Conservation (phyloP, 768 basidiomycete species). For the Collybiopsis luxurians region DNA sequence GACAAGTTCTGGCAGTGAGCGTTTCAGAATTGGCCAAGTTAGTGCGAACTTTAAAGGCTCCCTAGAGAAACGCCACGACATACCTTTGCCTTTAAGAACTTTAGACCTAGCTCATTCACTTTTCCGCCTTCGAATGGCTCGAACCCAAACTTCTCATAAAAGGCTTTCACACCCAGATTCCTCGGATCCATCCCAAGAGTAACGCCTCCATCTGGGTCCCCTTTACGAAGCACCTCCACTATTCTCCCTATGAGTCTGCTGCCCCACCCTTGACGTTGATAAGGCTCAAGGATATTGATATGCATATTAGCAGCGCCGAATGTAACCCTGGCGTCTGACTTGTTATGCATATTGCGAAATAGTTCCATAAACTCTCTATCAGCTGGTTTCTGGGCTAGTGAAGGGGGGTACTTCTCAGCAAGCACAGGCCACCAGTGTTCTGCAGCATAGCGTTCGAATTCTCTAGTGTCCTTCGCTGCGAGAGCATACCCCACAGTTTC, state of each 20-base stretch:
- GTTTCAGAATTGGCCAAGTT: neutral
- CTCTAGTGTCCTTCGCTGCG: neutral
- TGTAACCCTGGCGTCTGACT: neutral
- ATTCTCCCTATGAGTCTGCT: neutral
- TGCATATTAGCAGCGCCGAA: conserved; percentile 2
- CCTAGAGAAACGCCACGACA: neutral
- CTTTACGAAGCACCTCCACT: neutral
- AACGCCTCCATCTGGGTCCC: neutral
- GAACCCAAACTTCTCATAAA: conserved; percentile 3
- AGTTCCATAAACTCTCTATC: conserved; percentile 2
- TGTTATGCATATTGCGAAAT: neutral
- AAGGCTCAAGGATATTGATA: conserved; percentile 5
- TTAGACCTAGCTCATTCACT: neutral
- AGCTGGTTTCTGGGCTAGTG: neutral
- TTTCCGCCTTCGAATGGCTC: conserved; percentile 2
- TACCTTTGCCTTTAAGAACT: conserved; percentile 3
- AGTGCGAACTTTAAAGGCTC: neutral
- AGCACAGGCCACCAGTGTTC: conserved; percentile 3
- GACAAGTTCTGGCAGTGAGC: neutral
- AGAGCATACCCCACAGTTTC: neutral
- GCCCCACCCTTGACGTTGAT: neutral
- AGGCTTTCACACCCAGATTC: neutral
- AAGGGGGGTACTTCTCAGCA: conserved; percentile 1
- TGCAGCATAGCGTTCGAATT: neutral
- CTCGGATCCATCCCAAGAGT: conserved; percentile 2